These are phyloP conservation scores for Suillus bovinus DNA, from an alignment of 768 basidiomycete species.

Conservation along the genomic window DNA sequence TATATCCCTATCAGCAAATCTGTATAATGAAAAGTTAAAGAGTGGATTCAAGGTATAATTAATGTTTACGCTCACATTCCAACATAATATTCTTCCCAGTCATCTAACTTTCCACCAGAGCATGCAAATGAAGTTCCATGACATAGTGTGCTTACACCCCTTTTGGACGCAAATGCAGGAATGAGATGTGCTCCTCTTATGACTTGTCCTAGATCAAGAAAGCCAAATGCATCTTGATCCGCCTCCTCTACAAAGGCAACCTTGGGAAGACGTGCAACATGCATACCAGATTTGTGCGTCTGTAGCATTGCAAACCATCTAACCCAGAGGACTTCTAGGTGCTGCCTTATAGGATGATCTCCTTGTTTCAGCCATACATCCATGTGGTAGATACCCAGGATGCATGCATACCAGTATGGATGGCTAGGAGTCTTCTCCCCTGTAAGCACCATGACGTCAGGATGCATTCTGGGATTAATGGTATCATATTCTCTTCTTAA, in stretches of 20 bases:
- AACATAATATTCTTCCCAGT: neutral
- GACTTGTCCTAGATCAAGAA: constrained; percentile 10
- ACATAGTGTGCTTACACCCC: neutral
- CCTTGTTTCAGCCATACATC: constrained; percentile 8
- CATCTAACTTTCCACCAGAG: neutral
- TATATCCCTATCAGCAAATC: too few species aligned
- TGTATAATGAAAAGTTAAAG: too few species aligned
- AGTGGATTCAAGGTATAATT: too few species aligned
- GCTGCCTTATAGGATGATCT: neutral
- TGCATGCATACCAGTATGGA: constrained; percentile 3
- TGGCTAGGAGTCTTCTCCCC: neutral
- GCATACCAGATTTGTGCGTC: neutral
- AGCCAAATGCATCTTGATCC: constrained; percentile 5
- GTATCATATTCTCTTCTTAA: constrained; percentile 12
- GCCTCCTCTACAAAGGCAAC: constrained; percentile 2
- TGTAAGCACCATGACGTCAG: constrained; percentile 12
- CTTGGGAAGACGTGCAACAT: neutral
- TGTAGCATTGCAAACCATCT: neutral
- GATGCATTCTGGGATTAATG: neutral
- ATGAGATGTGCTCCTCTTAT: constrained; percentile 11
- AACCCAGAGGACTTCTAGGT: constrained; percentile 13
- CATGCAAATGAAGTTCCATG: neutral
- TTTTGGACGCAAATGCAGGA: neutral
- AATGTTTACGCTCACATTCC: neutral
- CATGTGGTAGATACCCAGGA: constrained; percentile 21